These are phyloP conservation scores for Thelephora ganbajun DNA, from an alignment of 768 basidiomycete genomes.

Conservation along the genomic window DNA sequence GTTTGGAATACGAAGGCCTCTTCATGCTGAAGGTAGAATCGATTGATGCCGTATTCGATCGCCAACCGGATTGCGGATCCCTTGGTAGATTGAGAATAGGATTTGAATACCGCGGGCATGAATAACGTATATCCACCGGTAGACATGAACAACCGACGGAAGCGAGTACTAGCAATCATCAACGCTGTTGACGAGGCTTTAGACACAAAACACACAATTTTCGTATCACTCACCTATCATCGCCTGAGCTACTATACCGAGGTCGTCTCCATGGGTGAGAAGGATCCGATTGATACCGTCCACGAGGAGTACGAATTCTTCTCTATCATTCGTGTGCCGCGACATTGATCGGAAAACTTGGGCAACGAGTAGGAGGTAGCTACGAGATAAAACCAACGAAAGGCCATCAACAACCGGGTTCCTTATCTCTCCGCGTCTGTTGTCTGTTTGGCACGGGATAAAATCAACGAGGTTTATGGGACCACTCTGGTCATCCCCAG, in stretches of 20 bases:
- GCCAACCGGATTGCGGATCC: conserved; percentile 47
- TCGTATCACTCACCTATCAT: conserved; percentile 43
- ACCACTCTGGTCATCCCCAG: conserved; percentile 18
- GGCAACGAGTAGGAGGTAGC: conserved; percentile 51
- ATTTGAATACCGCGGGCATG: conserved; percentile 58
- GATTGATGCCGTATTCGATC: conserved; percentile 56
- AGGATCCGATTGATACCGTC: conserved; percentile 64
- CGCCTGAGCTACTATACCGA: conserved; percentile 63
- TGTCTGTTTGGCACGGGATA: conserved; percentile 23
- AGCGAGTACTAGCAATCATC: conserved; percentile 66
- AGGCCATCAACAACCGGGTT: conserved; percentile 22
- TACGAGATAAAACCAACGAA: conserved; percentile 51
- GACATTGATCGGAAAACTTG: conserved; percentile 65
- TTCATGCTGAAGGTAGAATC: conserved; percentile 62
- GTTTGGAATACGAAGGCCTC: conserved; percentile 67
- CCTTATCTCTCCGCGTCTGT: conserved; percentile 1
- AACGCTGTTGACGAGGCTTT: conserved; percentile 27
- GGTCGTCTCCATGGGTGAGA: conserved; percentile 54
- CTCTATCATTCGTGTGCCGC: conserved; percentile 53
- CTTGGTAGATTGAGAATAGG: conserved; percentile 46
- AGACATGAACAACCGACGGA: conserved; percentile 60
- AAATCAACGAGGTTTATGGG: conserved; percentile 32
- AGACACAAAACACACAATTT: not conserved
- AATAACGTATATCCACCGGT: conserved; percentile 63
- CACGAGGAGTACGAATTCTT: conserved; percentile 49